Percentiles rank a stretch among this genome's conserved stretches.
Evolutionary conservation across 306 rosid species (phyloP).

Genomic region (Lablab purpureus): DNA sequence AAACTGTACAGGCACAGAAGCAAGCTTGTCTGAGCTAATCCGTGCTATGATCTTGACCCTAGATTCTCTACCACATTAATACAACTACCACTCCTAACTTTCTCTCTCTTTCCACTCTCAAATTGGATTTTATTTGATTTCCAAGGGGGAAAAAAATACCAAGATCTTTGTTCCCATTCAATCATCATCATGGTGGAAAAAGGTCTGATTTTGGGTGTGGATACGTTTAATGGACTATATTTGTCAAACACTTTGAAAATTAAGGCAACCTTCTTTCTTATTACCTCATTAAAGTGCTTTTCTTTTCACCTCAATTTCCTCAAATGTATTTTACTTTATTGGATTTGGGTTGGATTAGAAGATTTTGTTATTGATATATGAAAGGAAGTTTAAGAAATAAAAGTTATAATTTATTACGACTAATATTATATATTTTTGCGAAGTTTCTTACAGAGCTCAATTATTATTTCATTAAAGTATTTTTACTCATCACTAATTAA

Average conservation of each 20-base stretch:
- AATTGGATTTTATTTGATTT: constrained; percentile 66
- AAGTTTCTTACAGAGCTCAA: no score
- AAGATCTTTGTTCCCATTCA: constrained; percentile 64
- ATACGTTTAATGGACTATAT: constrained; percentile 32
- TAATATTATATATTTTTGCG: no score
- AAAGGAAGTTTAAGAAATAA: background rate
- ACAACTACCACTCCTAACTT: constrained; percentile 63
- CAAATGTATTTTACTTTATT: background rate
- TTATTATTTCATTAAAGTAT: no score
- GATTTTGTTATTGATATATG: background rate
- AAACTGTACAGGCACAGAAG: constrained; percentile 33
- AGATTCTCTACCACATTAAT: constrained; percentile 82
- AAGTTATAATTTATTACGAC: no score
- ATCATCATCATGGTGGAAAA: constrained; percentile 66
- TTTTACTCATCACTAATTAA: no score
- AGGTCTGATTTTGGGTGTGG: constrained; percentile 63
- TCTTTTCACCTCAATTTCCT: constrained; percentile 14
- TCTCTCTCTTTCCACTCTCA: constrained; percentile 48
- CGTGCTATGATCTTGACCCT: constrained; percentile 61
- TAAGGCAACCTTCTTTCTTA: constrained; percentile 44
- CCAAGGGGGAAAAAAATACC: constrained; percentile 51
- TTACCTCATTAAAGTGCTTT: constrained; percentile 52
- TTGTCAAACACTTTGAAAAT: constrained; percentile 46
- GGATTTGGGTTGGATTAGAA: background rate
- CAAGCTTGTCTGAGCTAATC: constrained; percentile 45